Conservation (phyloP, 1,284 basidiomycete species). For the Boletus calvinii region DNA sequence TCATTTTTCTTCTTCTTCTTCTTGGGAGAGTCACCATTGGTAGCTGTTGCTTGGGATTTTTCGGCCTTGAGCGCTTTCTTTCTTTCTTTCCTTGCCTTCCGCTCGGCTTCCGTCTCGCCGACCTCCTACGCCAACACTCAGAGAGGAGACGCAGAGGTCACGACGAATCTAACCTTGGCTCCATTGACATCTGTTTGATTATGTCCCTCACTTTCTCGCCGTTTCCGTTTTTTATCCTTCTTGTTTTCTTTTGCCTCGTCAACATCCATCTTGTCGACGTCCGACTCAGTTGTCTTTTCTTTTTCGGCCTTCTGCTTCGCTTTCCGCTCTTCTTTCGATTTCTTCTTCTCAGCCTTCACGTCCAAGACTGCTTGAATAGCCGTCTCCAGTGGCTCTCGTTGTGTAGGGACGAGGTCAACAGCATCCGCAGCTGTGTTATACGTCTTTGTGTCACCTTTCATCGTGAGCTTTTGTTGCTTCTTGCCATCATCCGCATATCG, state of each 20-base stretch:
- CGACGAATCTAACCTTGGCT: slow-evolving; percentile 39
- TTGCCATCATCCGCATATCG: slow-evolving; percentile 60
- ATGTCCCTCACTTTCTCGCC: slow-evolving; percentile 57
- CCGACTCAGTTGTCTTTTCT: slow-evolving; percentile 44
- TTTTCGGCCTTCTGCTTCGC: slow-evolving; percentile 69
- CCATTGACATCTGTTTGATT: slow-evolving; percentile 35
- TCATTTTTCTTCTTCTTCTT: slow-evolving; percentile 74
- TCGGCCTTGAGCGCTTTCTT: slow-evolving; percentile 72
- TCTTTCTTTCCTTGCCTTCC: slow-evolving; percentile 71
- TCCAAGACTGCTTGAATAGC: slow-evolving; percentile 67
- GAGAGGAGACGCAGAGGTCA: slow-evolving; percentile 2
- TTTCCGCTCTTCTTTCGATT: slow-evolving; percentile 75
- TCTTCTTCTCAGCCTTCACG: slow-evolving; percentile 77
- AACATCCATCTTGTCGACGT: slow-evolving; percentile 44
- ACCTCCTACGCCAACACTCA: slow-evolving; percentile 30
- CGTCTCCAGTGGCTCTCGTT: slow-evolving; percentile 70
- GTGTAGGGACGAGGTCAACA: slow-evolving; percentile 78
- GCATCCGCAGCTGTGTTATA: slow-evolving; percentile 85
- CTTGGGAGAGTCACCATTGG: slow-evolving; percentile 58
- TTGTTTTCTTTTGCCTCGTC: slow-evolving; percentile 48
- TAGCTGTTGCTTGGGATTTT: slow-evolving; percentile 52
- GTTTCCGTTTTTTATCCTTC: slow-evolving; percentile 73
- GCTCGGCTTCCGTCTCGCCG: slow-evolving; percentile 68
- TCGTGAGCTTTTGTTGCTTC: slow-evolving; percentile 78
- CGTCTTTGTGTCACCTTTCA: slow-evolving; percentile 69